Conservation (phyloP, 306 rosid genomes). For the Senna tora region DNA sequence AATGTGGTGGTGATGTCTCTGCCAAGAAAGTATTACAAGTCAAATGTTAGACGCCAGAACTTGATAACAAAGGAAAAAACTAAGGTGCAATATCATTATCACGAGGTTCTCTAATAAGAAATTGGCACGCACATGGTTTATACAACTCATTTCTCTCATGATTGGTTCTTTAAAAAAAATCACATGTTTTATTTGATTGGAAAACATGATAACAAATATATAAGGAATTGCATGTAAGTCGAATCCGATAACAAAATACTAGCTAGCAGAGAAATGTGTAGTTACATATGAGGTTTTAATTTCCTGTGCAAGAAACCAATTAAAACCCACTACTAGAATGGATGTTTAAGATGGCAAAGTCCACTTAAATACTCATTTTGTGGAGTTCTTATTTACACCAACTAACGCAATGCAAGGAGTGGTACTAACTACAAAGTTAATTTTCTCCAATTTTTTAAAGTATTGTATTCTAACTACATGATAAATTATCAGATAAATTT, state of each 20-base stretch:
- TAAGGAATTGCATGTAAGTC: too few relatives aligned
- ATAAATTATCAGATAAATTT: background rate
- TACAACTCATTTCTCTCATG: too few relatives aligned
- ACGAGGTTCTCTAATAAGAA: too few relatives aligned
- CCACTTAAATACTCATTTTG: background rate
- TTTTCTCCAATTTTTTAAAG: background rate
- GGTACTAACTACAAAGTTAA: conserved; percentile 2
- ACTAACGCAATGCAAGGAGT: conserved; percentile 1
- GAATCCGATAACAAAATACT: conserved; percentile 23
- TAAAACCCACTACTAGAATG: background rate
- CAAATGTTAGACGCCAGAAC: conserved; percentile 21
- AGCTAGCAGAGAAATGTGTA: background rate
- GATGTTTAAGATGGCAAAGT: background rate
- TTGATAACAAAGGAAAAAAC: conserved; percentile 19
- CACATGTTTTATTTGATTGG: too few relatives aligned
- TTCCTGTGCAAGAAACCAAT: background rate
- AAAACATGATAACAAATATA: too few relatives aligned
- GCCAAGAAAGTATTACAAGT: conserved; percentile 35
- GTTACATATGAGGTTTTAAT: background rate
- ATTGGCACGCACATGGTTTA: too few relatives aligned
- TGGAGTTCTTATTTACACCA: conserved; percentile 5
- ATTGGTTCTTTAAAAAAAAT: too few relatives aligned
- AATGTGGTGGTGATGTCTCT: conserved; percentile 75
- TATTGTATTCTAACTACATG: background rate
- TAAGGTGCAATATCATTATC: too few relatives aligned